phyloP scores from a whole-genome alignment of 805 yeast genomes.

The Saccharomyces mikatae region DNA sequence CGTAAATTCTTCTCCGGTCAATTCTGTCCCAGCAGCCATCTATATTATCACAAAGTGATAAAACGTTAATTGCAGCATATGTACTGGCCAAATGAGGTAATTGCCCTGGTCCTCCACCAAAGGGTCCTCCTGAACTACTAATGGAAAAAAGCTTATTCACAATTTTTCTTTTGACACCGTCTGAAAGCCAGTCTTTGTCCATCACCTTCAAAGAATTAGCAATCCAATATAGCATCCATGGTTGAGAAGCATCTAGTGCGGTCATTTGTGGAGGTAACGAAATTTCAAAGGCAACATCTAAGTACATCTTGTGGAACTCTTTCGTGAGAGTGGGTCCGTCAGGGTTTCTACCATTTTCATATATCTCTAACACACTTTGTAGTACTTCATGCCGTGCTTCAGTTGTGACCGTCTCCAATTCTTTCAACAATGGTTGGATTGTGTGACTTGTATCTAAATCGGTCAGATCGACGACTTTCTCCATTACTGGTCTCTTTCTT shows the following conservation, averaged over 20 bases:
- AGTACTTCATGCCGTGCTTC: conserved; percentile 20
- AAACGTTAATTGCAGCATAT: conserved; percentile 64
- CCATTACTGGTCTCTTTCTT: conserved; percentile 14
- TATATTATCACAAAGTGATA: conserved; percentile 45
- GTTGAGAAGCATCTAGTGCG: conserved; percentile 77
- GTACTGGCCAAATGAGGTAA: conserved; percentile 77
- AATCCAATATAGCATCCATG: conserved; percentile 88
- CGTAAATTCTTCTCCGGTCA: conserved; percentile 40
- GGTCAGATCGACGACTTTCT: conserved; percentile 4
- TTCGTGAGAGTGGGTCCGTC: conserved; percentile 12
- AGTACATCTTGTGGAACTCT: conserved; percentile 37
- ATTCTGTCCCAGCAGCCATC: conserved; percentile 36
- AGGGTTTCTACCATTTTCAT: conserved; percentile 1
- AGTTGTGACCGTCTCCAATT: conserved; percentile 26
- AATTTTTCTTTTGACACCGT: conserved; percentile 25
- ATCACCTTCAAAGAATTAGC: conserved; percentile 45
- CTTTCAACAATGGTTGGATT: conserved; percentile 14
- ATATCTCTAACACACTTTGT: conserved; percentile 14
- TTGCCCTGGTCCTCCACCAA: conserved; percentile 82
- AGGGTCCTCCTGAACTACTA: conserved; percentile 46
- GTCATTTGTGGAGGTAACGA: conserved; percentile 45
- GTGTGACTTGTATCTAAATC: conserved; percentile 9
- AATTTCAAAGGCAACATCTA: conserved; percentile 33
- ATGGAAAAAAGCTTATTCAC: conserved; percentile 26
- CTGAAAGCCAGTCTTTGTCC: conserved; percentile 24